phyloP scores from a whole-genome alignment of 139 green algal genomes.

The Chlamydomonas urium region DNA sequence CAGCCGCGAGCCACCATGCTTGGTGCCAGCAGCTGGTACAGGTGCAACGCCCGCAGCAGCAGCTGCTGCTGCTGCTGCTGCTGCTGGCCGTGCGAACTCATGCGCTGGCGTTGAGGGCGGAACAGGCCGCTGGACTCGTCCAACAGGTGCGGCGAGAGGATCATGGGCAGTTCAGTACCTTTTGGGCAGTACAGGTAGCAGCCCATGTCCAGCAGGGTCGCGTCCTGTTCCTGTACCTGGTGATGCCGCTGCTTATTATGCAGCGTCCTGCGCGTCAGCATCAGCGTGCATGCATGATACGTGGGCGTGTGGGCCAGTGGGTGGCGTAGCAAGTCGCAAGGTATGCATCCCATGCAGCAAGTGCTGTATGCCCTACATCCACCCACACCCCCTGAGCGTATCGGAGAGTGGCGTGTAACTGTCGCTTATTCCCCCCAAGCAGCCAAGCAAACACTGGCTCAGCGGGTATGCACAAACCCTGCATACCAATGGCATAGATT shows the following conservation, averaged over 20 bases:
- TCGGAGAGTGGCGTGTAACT: no score
- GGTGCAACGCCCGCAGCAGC: background rate
- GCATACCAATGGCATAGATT: no score
- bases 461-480: no score
- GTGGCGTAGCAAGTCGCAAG: no score
- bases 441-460: no score
- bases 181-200: slow-evolving; percentile 28
- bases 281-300: no score
- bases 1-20: background rate
- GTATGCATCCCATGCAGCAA: no score
- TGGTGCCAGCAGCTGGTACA: slow-evolving; percentile 10
- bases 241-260: slow-evolving; percentile 17
- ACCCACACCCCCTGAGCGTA: no score
- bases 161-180: background rate
- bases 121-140: background rate
- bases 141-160: background rate
- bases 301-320: no score
- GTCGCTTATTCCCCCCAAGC: no score
- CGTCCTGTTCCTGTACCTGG: slow-evolving; percentile 16
- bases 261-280: no score
- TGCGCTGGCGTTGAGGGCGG: background rate
- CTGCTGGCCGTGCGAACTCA: background rate
- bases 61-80: background rate
- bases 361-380: no score
- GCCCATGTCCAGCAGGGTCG: slow-evolving; percentile 43